Base-by-base conservation (phyloP, 2,329 filamentous ascomycete genomes). In the Leptoxyphium fumago region DNA sequence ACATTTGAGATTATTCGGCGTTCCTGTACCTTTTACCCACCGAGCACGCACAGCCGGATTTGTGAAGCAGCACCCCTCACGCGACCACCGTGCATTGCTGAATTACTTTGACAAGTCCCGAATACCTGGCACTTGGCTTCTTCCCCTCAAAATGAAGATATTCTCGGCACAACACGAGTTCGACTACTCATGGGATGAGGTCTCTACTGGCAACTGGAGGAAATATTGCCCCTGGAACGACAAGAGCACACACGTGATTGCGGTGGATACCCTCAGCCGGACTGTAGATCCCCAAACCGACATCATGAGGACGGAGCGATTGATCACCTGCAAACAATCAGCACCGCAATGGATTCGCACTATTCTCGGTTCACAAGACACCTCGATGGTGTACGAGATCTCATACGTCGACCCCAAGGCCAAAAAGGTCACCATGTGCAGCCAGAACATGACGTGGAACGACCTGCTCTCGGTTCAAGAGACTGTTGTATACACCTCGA, bases 221-320 rank as follows among this genome's bases (percentile, higher is more conserved):
- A 98, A 98, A 66, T 98, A 98, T 69, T 93, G 86, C 59, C 89
- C 89, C 15, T 96, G 91, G 89, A 98, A 98, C 71, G 84, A 95
- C 64, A 91, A 94, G 69, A 88, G 84, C n/a, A 85, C 87, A 36
- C 91, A 98, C 65, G 91, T 98, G 53, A 79, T 93, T 52, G 88
- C 86, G 53, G 91, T 96, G 58, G 91, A 98, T 69, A 96, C 89
- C 11, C 67, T 98, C 56, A 82, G 79, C 43, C 84, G 91, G 50
- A 63, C 63, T 9, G 69, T 84, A 34, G 78, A 84, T 57, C 64
- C 75, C 6, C 55, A 60, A 10, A 82, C 79, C 36, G 78, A 80
- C 56, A 82, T 85, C 55, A 66, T 85, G 38, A 78, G 80, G 51
- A 84, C 81, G 15, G 81, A 84, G 62, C 77, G 81, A 48, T 71